These are phyloP conservation scores for Backusella westeae DNA, from an alignment of 192 early-diverging fungal genomes.

Conservation along the genomic window DNA sequence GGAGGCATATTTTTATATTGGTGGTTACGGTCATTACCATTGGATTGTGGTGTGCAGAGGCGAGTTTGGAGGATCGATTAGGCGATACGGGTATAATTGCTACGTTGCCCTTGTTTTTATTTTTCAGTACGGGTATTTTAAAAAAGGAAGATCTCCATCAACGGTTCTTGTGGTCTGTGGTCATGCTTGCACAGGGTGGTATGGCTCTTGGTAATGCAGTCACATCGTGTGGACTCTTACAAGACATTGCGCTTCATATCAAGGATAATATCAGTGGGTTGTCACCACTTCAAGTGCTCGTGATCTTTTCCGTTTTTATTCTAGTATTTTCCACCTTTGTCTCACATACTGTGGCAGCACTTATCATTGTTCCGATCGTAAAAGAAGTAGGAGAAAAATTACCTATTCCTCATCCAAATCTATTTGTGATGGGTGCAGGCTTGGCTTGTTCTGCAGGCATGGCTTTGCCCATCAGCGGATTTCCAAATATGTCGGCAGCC, in stretches of 20 bases:
- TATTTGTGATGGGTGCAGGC: conserved; percentile 69
- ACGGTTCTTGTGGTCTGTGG: conserved; percentile 55
- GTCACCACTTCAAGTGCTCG: conserved; percentile 49
- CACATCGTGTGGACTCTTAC: conserved; percentile 61
- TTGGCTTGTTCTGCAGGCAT: conserved; percentile 37
- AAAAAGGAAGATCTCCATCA: conserved; percentile 78
- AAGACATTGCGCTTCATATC: conserved; percentile 54
- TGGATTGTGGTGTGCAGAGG: conserved; percentile 66
- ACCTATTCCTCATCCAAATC: conserved; percentile 61
- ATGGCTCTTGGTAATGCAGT: conserved; percentile 72
- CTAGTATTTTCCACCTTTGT: conserved; percentile 71
- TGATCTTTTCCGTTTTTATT: conserved; percentile 59
- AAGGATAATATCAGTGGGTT: conserved; percentile 48
- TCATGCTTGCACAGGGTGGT: conserved; percentile 73
- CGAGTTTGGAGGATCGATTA: conserved; percentile 47
- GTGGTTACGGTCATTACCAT: conserved; percentile 60
- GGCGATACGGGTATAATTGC: conserved; percentile 77
- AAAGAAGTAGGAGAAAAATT: conserved; percentile 62
- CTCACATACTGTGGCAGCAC: conserved; percentile 72
- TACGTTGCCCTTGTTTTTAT: conserved; percentile 65
- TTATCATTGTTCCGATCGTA: conserved; percentile 76
- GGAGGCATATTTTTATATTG: conserved; percentile 55
- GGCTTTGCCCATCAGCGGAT: conserved; percentile 64
- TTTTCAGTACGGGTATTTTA: conserved; percentile 67
- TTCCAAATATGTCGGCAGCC: conserved; percentile 77